A percentile compares a stretch with the other conserved stretches of the same genome.
Evolutionary conservation across 108 stramenopile genomes (phyloP).

Genomic region (Pseudonitzschia multistriata): DNA sequence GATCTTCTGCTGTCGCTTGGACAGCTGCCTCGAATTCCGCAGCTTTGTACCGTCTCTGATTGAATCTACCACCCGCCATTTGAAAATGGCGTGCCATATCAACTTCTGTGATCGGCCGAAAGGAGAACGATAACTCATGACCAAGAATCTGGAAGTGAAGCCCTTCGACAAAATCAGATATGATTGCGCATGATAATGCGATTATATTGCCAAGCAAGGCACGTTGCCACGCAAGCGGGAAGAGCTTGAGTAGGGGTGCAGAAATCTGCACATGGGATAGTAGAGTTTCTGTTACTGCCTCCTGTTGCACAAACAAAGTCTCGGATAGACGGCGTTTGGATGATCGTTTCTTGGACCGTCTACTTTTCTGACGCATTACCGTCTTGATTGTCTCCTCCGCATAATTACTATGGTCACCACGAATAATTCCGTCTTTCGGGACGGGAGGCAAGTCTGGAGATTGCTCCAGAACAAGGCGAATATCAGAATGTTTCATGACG

Average conservation of each 20-base stretch:
- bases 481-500: conserved; percentile 83
- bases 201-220: conserved; percentile 86
- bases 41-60: conserved; percentile 53
- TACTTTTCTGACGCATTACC: conserved; percentile 57
- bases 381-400: conserved; percentile 67
- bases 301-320: conserved; percentile 75
- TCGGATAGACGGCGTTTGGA: conserved; percentile 29
- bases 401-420: conserved; percentile 30
- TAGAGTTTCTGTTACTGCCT: conserved; percentile 81
- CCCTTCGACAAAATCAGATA: conserved; percentile 84
- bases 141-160: conserved; percentile 82
- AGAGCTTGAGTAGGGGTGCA: conserved; percentile 81
- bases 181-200: conserved; percentile 67
- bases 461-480: conserved; percentile 70
- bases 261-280: conserved; percentile 86
- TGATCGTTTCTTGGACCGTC: conserved; percentile 41
- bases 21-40: conserved; percentile 88
- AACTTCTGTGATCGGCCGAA: conserved; percentile 82
- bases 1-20: conserved; percentile 72
- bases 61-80: conserved; percentile 51
- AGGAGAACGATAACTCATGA: conserved; percentile 74
- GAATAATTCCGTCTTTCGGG: conserved; percentile 36
- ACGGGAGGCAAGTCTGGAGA: conserved; percentile 78
- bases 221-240: conserved; percentile 86
- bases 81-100: conserved; percentile 75